Evolutionary conservation across 192 early-diverging fungal genomes (phyloP), one percentile per base, ranked within the genome.

Genomic region (Backusella luteola): DNA sequence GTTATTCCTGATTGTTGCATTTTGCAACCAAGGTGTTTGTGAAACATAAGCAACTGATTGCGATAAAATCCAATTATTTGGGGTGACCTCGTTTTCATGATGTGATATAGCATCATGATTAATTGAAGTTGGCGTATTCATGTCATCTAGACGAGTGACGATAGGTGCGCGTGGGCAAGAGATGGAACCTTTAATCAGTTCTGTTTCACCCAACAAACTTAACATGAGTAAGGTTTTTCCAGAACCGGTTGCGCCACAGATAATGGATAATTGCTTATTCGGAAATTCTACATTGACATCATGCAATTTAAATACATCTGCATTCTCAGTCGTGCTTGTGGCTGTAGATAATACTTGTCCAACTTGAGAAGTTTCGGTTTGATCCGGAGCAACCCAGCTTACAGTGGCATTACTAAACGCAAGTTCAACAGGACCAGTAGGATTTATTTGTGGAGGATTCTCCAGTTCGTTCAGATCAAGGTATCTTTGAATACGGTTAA

Each of bases 191-290:
- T 41, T 32, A 15, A 44, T 3, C 1, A 76, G 12, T 6, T 44
- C 66, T 32, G 79, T 44, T 82, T 97, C 96, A 34, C 95, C 93
- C 21, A 98, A 81, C 2, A 98, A 85, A 8, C 94, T 94, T 53
- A 93, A 77, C 36, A 97, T 75, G 23, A 99, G 75, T 35, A 91
- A 88, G 0, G 92, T 90, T 82, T 99, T 99, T 41, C 98, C 96
- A 17, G 91, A 86, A 6, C 94, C 96, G 4, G 96, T 97, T 4
- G 93, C 73, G 21, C 97, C 97, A 53, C 87, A 90, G 32, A 90
- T 67, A 19, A 90, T 39, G 23, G 81, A 84, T 3, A 90, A 66
- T 69, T 90, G 77, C 29, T 77, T 78, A 35, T 83, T 56, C 29
- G 88, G 88, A 56, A 90, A 87, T 23, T 84, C 76, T 39, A 88